Conservation (phyloP, 371 early-diverging fungal species). For the Nematocida sp. region DNA sequence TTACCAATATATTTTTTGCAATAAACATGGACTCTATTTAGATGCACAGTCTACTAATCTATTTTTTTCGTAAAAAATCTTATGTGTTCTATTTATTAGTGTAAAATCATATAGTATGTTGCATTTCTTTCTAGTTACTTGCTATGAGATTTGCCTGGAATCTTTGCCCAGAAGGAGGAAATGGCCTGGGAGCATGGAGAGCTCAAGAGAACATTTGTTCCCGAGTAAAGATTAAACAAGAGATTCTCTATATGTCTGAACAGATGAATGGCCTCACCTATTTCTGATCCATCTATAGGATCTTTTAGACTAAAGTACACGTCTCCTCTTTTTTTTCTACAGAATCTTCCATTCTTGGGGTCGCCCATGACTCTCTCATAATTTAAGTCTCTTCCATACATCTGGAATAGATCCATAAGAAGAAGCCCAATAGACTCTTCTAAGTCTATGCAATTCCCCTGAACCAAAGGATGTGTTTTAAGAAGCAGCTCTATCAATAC, state of each 20-base stretch:
- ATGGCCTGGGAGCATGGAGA: background rate
- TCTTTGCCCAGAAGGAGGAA: constrained; percentile 10
- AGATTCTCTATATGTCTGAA: constrained; percentile 1
- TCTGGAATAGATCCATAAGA: constrained; percentile 84
- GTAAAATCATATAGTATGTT: too few relatives aligned
- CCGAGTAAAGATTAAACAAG: background rate
- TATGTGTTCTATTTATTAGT: too few relatives aligned
- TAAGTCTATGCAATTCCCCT: constrained; percentile 70
- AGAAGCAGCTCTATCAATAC: background rate
- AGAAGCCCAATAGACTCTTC: constrained; percentile 77
- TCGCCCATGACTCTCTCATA: background rate
- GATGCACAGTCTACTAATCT: too few relatives aligned
- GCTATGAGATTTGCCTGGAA: too few relatives aligned
- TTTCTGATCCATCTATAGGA: background rate
- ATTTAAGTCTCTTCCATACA: constrained; percentile 68
- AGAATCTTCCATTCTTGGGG: constrained; percentile 14
- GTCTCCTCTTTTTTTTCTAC: background rate
- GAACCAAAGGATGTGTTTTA: constrained; percentile 70
- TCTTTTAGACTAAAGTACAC: constrained; percentile 3
- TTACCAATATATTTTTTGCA: too few relatives aligned
- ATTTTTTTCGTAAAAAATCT: too few relatives aligned
- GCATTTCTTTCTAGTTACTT: too few relatives aligned
- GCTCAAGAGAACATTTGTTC: constrained; percentile 2
- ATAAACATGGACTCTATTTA: too few relatives aligned
- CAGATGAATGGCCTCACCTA: background rate